These are phyloP conservation scores for Alternaria dauci DNA, from an alignment of 2,329 filamentous ascomycete genomes.

Conservation along the genomic window DNA sequence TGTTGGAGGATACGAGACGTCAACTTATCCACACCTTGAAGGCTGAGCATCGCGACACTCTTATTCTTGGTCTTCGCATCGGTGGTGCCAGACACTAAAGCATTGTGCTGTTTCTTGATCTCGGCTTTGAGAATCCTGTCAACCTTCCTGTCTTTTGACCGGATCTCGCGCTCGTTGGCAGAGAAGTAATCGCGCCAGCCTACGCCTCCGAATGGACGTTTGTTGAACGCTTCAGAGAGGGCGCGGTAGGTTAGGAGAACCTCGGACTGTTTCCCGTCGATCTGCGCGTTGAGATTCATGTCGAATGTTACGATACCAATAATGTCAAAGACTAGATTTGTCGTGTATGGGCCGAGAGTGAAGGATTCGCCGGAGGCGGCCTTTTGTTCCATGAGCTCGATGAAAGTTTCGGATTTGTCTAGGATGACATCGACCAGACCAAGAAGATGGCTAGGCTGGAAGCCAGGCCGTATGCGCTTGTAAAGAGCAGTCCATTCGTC, in stretches of 20 bases:
- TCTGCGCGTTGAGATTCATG: conserved; percentile 28
- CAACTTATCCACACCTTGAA: conserved; percentile 21
- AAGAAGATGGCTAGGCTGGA: conserved; percentile 25
- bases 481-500: conserved; percentile 1
- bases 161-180: conserved; percentile 25
- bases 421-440: conserved; percentile 31
- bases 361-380: conserved; percentile 18
- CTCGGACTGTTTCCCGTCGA: conserved; percentile 21
- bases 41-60: conserved; percentile 26
- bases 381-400: conserved; percentile 27
- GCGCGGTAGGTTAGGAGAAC: conserved; percentile 28
- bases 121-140: conserved; percentile 24
- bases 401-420: conserved; percentile 37
- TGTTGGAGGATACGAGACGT: conserved; percentile 38
- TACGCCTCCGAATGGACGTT: conserved; percentile 18
- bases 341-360: conserved; percentile 23
- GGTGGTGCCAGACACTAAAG: background rate
- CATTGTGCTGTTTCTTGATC: conserved; percentile 21
- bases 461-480: conserved; percentile 27
- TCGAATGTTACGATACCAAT: conserved; percentile 31
- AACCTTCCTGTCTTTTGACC: conserved; percentile 18
- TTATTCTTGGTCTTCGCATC: background rate
- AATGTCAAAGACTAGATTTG: conserved; percentile 31
- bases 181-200: conserved; percentile 27
- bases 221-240: conserved; percentile 28